phyloP scores from a whole-genome alignment of 2,329 filamentous ascomycete genomes.

The Beauveria medogensis region DNA sequence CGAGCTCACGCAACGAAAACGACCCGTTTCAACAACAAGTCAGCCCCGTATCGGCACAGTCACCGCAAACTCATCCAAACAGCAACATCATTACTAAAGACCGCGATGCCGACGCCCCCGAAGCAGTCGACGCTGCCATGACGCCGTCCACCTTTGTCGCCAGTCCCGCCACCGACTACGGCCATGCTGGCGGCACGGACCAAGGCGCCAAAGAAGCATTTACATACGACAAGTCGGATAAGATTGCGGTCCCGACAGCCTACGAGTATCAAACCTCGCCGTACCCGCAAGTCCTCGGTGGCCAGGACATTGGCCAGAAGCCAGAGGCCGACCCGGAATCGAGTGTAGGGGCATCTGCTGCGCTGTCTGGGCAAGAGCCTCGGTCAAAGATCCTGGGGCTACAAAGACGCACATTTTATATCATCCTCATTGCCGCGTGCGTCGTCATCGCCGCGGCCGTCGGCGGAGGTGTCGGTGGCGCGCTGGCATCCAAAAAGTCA shows the following conservation, averaged over 20 bases:
- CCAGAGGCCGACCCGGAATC: background rate
- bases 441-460: constrained; percentile 10
- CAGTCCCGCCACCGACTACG: background rate
- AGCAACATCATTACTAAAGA: background rate
- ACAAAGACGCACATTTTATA: background rate
- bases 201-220: background rate
- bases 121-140: background rate
- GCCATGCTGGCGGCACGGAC: background rate
- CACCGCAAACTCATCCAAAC: background rate
- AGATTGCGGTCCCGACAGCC: background rate
- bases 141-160: background rate
- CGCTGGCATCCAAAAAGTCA: background rate
- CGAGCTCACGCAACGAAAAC: background rate
- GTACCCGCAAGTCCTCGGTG: background rate
- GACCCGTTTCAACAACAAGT: background rate
- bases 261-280: constrained; percentile 1
- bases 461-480: constrained; percentile 9
- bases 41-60: background rate
- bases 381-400: constrained; percentile 2
- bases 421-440: background rate
- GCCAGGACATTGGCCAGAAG: background rate
- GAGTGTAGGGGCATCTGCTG: background rate
- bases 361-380: background rate
- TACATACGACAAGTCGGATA: background rate
- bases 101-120: background rate